phyloP scores from a whole-genome alignment of 495 filamentous ascomycete species.

The Sporormia fimetaria region DNA sequence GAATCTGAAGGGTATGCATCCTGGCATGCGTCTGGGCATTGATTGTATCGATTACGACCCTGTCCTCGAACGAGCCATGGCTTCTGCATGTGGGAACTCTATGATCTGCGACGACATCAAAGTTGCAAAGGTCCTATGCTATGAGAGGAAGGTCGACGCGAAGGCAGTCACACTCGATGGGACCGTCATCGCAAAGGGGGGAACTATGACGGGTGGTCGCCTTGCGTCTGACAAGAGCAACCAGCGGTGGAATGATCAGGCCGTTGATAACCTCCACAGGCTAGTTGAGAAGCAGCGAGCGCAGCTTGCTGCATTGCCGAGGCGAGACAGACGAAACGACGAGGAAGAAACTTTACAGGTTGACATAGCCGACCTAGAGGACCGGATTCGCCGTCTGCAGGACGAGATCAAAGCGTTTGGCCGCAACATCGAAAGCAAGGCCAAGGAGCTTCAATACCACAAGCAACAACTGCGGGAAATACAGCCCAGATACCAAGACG shows the following conservation, averaged over 20 bases:
- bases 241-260: conserved; percentile 77
- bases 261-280: conserved; percentile 68
- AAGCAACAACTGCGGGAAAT: conserved; percentile 60
- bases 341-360: conserved; percentile 72
- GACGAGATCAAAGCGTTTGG: conserved; percentile 73
- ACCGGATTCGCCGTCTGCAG: conserved; percentile 56
- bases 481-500: conserved; percentile 66
- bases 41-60: conserved; percentile 93
- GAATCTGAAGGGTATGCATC: conserved; percentile 77
- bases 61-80: conserved; percentile 78
- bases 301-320: conserved; percentile 66
- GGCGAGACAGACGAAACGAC: conserved; percentile 54
- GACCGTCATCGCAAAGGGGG: conserved; percentile 91
- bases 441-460: conserved; percentile 64
- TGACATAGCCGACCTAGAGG: conserved; percentile 73
- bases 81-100: conserved; percentile 88
- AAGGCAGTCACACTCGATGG: conserved; percentile 91
- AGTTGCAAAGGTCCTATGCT: conserved; percentile 81
- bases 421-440: conserved; percentile 74
- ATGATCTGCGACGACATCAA: conserved; percentile 83
- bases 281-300: conserved; percentile 57
- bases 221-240: conserved; percentile 58
- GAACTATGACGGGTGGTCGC: conserved; percentile 90
- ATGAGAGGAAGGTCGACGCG: conserved; percentile 71
- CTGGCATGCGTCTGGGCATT: conserved; percentile 78